A percentile compares a stretch with the other conserved stretches of the same genome.
phyloP scores from a whole-genome alignment of 768 basidiomycete genomes.

The Collybiopsis luxurians region DNA sequence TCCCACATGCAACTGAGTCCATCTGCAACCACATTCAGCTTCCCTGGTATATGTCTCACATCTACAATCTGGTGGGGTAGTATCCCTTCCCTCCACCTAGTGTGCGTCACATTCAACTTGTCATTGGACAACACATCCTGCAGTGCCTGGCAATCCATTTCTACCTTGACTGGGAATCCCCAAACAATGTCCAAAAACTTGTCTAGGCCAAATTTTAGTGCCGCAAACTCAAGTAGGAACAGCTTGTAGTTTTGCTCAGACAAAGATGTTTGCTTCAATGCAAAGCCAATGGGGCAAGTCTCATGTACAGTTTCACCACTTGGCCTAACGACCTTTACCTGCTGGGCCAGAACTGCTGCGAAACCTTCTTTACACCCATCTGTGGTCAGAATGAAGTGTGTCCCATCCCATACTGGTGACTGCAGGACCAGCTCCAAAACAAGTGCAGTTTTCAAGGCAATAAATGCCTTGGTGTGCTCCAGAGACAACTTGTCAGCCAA shows the following conservation, averaged over 20 bases:
- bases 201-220: slow-evolving; percentile 27
- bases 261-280: slow-evolving; percentile 27
- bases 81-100: slow-evolving; percentile 28
- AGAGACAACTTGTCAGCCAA: slow-evolving; percentile 19
- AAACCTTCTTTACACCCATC: slow-evolving; percentile 20
- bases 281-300: slow-evolving; percentile 25
- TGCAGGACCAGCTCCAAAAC: slow-evolving; percentile 29
- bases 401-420: slow-evolving; percentile 28
- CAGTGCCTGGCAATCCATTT: too few relatives aligned
- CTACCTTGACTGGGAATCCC: slow-evolving; percentile 26
- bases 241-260: neutral
- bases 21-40: slow-evolving; percentile 25
- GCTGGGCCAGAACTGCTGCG: slow-evolving; percentile 27
- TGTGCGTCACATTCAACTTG: slow-evolving; percentile 23
- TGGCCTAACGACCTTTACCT: slow-evolving; percentile 11
- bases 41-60: slow-evolving; percentile 18
- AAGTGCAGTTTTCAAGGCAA: slow-evolving; percentile 25
- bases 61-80: slow-evolving; percentile 19
- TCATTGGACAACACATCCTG: slow-evolving; percentile 22
- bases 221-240: slow-evolving; percentile 29
- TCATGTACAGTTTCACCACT: slow-evolving; percentile 14
- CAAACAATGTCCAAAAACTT: slow-evolving; percentile 24
- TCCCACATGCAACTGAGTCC: slow-evolving; percentile 28
- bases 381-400: slow-evolving; percentile 31
- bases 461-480: neutral